Evolutionary conservation across 306 rosid genomes (phyloP), one percentile per base, ranked within the genome.

Genomic region (Quercus wislizeni): DNA sequence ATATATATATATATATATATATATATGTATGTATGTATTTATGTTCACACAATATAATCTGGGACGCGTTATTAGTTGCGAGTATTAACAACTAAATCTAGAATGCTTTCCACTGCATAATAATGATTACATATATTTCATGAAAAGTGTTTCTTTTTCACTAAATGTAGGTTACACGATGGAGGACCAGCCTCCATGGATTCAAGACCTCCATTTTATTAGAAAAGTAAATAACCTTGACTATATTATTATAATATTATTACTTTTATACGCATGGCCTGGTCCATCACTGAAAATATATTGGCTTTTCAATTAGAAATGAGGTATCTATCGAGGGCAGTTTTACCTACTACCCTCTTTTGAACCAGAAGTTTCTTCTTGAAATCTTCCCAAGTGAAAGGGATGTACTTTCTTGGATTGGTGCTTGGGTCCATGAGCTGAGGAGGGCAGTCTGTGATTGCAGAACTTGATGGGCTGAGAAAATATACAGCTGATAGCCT

Each of bases 391-490:
- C 73, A 38, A 17, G 30, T 69, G 30, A 69, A 69, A 38, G 73
- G 27, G 3, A 4, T 20, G 1, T 69, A 38, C 55, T 69, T 38
- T 9, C 73, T 69, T 11, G 73, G 25, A 11, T 69, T 69, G 54
- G 51, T 19, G 17, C n/a, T 9, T n/a, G 27, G 54, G 73, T 69
- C 17, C 8, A 38, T 38, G 73, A 69, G 73, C 30, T 69, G 55
- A 69, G 55, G 54, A 69, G 55, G 54, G 18, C 73, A 69, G 28
- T n/a, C 30, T 18, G 38, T 38, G 15, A 69, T 69, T 27, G 73
- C 54, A 69, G 73, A 69, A 38, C 55, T 69, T 69, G 73, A 35
- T 38, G 73, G 73, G 73, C 55, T 35, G 10, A 69, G 25, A 41
- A 69, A 69, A 69, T 69, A 38, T 38, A 55, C 55, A 0, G 55